These are phyloP conservation scores for Collybiopsis luxurians DNA, from an alignment of 768 basidiomycete species.

Conservation along the genomic window DNA sequence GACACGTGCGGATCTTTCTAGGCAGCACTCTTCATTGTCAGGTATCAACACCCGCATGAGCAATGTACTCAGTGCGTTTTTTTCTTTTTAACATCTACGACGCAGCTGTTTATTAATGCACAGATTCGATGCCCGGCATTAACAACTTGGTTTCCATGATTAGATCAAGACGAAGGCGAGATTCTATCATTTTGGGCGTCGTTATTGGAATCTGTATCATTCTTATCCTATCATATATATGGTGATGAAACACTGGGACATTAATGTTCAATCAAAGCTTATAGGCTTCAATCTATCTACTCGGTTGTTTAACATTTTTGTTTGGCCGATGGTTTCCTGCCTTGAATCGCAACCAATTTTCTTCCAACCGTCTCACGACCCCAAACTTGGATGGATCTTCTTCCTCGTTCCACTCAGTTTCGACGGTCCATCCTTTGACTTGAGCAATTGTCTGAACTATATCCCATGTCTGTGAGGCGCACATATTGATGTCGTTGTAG, in stretches of 20 bases:
- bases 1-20: slow-evolving; percentile 88
- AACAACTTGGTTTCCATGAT: slow-evolving; percentile 92
- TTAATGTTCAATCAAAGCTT: too few relatives aligned
- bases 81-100: background rate
- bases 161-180: slow-evolving; percentile 83
- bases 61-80: slow-evolving; percentile 70
- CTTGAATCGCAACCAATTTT: slow-evolving; percentile 69
- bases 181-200: slow-evolving; percentile 84
- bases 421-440: slow-evolving; percentile 75
- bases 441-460: slow-evolving; percentile 72
- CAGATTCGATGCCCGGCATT: slow-evolving; percentile 92
- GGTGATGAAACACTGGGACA: too few relatives aligned
- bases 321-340: slow-evolving; percentile 37
- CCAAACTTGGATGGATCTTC: slow-evolving; percentile 48
- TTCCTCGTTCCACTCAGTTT: slow-evolving; percentile 50
- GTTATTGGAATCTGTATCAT: slow-evolving; percentile 87
- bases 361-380: slow-evolving; percentile 60
- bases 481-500: slow-evolving; percentile 61
- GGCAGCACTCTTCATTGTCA: slow-evolving; percentile 72
- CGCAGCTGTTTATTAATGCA: background rate
- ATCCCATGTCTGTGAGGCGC: slow-evolving; percentile 66
- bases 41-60: slow-evolving; percentile 84
- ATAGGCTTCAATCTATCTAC: too few relatives aligned
- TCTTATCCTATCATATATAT: slow-evolving; percentile 45
- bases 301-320: too few relatives aligned